phyloP scores from a whole-genome alignment of 1,139 yeast genomes.

The Diutina catenulata region DNA sequence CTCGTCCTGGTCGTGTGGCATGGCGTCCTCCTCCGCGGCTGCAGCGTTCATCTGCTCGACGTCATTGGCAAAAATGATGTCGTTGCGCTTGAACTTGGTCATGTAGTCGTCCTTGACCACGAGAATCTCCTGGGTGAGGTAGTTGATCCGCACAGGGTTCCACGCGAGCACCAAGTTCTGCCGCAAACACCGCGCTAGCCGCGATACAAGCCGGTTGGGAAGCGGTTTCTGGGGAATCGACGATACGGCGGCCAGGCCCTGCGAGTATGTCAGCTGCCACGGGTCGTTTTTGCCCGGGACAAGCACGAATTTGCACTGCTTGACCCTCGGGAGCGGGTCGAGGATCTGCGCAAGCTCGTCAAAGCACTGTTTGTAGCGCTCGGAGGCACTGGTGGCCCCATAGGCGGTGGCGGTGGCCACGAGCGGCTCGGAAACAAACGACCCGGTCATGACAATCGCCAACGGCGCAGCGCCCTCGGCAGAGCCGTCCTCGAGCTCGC shows the following conservation, averaged over 20 bases:
- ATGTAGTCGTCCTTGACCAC: conserved; percentile 64
- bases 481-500: conserved; percentile 9
- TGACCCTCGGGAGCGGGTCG: conserved; percentile 21
- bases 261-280: conserved; percentile 67
- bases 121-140: conserved; percentile 75
- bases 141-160: conserved; percentile 74
- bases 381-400: conserved; percentile 26
- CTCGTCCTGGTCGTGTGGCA: conserved; percentile 10
- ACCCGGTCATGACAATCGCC: conserved; percentile 36
- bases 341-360: conserved; percentile 56
- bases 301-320: conserved; percentile 40
- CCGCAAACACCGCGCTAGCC: conserved; percentile 54
- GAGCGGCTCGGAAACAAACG: conserved; percentile 60
- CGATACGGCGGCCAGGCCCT: conserved; percentile 48
- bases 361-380: conserved; percentile 59
- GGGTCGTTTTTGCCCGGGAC: conserved; percentile 91
- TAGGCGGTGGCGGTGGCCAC: conserved; percentile 22
- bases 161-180: conserved; percentile 40
- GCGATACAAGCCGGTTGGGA: conserved; percentile 57
- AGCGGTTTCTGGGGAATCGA: conserved; percentile 62
- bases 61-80: conserved; percentile 40
- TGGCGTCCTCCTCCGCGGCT: conserved; percentile 11
- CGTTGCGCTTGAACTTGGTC: conserved; percentile 58
- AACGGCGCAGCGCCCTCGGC: conserved; percentile 25
- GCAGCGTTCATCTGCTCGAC: conserved; percentile 13